A percentile compares a stretch with the other conserved stretches of the same genome.
Conservation (phyloP, 306 rosid genomes). For the Clitoria ternatea region DNA sequence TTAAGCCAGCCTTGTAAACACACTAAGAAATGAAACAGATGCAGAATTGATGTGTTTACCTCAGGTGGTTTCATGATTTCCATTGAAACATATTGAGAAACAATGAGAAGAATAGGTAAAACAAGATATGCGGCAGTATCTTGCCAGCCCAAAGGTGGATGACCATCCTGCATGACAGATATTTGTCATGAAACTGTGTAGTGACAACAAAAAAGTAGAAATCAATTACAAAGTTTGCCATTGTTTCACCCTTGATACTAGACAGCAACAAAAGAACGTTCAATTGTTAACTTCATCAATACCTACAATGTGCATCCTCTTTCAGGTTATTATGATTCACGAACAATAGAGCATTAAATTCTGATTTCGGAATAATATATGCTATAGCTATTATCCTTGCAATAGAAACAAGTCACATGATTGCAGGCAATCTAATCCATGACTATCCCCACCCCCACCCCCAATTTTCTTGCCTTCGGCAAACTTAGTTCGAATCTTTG, state of each 20-base stretch:
- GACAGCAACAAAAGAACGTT: background rate
- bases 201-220: constrained; percentile 13
- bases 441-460: background rate
- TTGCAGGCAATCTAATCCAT: background rate
- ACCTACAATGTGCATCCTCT: background rate
- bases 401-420: no score
- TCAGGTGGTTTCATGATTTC: constrained; percentile 98
- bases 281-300: background rate
- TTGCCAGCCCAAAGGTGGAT: constrained; percentile 95
- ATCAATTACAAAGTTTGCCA: background rate
- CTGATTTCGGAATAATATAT: background rate
- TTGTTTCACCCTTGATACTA: background rate
- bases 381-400: no score
- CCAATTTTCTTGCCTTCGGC: background rate
- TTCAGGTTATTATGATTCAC: background rate
- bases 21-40: constrained; percentile 14
- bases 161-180: constrained; percentile 77
- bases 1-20: constrained; percentile 24
- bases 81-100: constrained; percentile 86
- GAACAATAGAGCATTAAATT: background rate
- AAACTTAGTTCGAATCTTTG: background rate
- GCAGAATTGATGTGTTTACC: constrained; percentile 43
- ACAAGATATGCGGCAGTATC: constrained; percentile 93
- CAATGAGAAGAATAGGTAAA: constrained; percentile 86
- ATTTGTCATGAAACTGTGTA: background rate